Conservation (phyloP, 108 stramenopile species). For the Skeletonema costatum region DNA sequence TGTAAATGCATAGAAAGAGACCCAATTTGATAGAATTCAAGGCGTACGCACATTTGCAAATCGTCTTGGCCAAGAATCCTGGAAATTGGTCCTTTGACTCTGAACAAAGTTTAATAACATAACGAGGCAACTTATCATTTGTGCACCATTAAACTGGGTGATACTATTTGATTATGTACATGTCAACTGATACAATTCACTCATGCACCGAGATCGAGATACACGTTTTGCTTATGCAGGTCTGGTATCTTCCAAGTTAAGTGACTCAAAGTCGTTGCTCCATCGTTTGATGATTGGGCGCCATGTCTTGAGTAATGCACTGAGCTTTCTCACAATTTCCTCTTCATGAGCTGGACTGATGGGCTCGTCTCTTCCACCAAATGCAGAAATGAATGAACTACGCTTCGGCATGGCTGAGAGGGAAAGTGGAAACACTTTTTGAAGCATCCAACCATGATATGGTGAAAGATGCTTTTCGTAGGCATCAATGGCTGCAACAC, state of each 20-base stretch:
- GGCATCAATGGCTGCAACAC: conserved; percentile 18
- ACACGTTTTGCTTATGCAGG: conserved; percentile 16
- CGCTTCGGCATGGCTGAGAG: conserved; percentile 32
- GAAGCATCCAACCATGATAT: conserved; percentile 39
- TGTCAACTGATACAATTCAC: too few species aligned
- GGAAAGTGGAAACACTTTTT: conserved; percentile 35
- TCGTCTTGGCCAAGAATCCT: too few species aligned
- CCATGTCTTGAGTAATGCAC: conserved; percentile 25
- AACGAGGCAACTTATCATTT: background rate
- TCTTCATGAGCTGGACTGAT: conserved; percentile 21
- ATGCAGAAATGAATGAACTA: conserved; percentile 29
- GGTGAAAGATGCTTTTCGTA: conserved; percentile 8
- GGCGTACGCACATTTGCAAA: too few species aligned
- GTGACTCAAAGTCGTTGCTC: conserved; percentile 43
- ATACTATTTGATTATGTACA: background rate
- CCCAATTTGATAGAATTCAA: too few species aligned
- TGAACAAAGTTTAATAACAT: too few species aligned
- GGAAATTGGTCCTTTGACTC: too few species aligned
- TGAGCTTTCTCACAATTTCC: conserved; percentile 39
- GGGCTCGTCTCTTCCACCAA: conserved; percentile 50
- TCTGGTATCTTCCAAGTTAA: conserved; percentile 52
- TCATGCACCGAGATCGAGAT: background rate
- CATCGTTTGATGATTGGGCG: conserved; percentile 46
- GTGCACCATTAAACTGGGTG: background rate
- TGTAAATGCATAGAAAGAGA: too few species aligned